A percentile compares a stretch with the other conserved stretches of the same genome.
These are phyloP conservation scores for Pseudomassariella vexata DNA, from an alignment of 2,329 filamentous ascomycete species.

Conservation along the genomic window DNA sequence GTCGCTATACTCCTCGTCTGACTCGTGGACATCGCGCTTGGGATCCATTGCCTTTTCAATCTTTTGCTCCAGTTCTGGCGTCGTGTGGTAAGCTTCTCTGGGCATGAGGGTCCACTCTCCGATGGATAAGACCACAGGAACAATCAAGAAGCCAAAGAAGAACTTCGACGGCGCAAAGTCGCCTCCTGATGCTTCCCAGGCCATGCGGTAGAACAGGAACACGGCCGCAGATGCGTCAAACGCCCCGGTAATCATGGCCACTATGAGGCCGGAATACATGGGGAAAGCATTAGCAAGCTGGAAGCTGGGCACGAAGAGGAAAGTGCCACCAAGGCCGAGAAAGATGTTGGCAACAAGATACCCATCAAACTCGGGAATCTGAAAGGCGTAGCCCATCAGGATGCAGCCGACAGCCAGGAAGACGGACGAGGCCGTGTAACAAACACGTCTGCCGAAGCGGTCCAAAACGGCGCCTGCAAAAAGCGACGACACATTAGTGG, in stretches of 20 bases:
- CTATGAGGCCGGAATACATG: slow-evolving; percentile 50
- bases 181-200: slow-evolving; percentile 40
- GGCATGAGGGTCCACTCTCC: slow-evolving; percentile 36
- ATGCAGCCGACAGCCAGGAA: slow-evolving; percentile 52
- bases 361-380: slow-evolving; percentile 51
- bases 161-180: slow-evolving; percentile 29
- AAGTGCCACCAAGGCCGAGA: slow-evolving; percentile 55
- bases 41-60: slow-evolving; percentile 31
- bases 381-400: slow-evolving; percentile 52
- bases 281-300: slow-evolving; percentile 62
- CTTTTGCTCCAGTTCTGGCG: slow-evolving; percentile 31
- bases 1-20: slow-evolving; percentile 47
- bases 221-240: slow-evolving; percentile 60
- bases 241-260: slow-evolving; percentile 56
- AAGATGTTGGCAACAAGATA: slow-evolving; percentile 55
- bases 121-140: slow-evolving; percentile 28
- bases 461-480: slow-evolving; percentile 63
- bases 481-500: slow-evolving; percentile 61
- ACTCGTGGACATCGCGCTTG: slow-evolving; percentile 39
- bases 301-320: slow-evolving; percentile 60
- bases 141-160: slow-evolving; percentile 31
- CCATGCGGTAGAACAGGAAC: slow-evolving; percentile 52
- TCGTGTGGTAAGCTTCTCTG: slow-evolving; percentile 29
- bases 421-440: slow-evolving; percentile 54
- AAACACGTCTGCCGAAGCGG: slow-evolving; percentile 57